Conservation (phyloP, 2,329 filamentous ascomycete genomes). For the Trichothecium roseum region DNA sequence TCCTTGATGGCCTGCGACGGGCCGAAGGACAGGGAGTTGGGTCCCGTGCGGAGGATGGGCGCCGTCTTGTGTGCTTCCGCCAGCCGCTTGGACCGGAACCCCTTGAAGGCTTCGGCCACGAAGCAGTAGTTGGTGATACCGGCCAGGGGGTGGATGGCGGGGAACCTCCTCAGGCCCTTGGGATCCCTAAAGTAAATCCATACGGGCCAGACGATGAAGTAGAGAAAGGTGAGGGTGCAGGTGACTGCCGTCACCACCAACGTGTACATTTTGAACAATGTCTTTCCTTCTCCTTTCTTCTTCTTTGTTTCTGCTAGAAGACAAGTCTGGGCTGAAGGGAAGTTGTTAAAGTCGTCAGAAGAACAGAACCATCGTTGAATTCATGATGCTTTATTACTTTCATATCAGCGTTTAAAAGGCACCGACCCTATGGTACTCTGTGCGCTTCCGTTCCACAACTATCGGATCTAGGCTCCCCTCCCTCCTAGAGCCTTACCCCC, state of each 20-base stretch:
- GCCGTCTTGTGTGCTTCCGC: not conserved
- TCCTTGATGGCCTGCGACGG: conserved; percentile 33
- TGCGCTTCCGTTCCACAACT: no score
- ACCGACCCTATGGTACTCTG: no score
- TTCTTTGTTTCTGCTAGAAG: not conserved
- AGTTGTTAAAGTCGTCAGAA: no score
- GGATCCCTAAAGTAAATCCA: not conserved
- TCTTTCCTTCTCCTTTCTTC: conserved; percentile 63
- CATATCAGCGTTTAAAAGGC: no score
- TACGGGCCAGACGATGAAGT: not conserved
- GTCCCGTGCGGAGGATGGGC: conserved; percentile 15
- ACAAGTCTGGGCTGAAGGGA: not conserved
- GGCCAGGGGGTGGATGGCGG: not conserved
- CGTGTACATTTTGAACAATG: no score
- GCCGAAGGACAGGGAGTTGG: conserved; percentile 30
- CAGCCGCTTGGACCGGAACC: not conserved
- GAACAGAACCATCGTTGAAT: no score
- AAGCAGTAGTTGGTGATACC: not conserved
- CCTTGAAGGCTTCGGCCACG: not conserved
- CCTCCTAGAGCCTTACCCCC: no score
- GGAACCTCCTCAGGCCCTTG: not conserved
- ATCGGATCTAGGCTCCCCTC: no score
- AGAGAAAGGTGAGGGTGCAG: conserved; percentile 5
- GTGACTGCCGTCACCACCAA: no score
- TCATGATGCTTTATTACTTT: no score